Evolutionary conservation across 345 rosid species (phyloP).

Genomic region (Camelina hispida): DNA sequence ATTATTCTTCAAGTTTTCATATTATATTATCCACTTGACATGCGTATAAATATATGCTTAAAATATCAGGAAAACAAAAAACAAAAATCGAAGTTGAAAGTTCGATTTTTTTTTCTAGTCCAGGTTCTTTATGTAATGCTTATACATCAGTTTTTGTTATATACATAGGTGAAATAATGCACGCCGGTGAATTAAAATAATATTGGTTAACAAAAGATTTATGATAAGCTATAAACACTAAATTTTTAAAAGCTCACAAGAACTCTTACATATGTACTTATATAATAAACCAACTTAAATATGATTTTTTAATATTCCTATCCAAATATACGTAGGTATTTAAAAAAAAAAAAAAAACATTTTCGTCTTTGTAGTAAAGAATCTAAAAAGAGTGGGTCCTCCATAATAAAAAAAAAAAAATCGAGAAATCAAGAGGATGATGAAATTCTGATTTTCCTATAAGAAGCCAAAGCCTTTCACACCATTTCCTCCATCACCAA

Average conservation of each 20-base stretch:
- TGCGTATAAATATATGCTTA: background rate
- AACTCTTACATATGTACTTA: background rate
- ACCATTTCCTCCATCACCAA: conserved; percentile 36
- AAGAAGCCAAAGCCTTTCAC: conserved; percentile 37
- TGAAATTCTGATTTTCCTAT: conserved; percentile 36
- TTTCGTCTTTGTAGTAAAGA: conserved; percentile 3
- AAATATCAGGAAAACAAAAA: background rate
- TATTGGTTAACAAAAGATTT: background rate
- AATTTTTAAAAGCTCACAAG: conserved; percentile 1
- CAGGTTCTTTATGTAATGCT: background rate
- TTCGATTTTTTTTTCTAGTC: background rate
- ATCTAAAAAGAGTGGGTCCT: conserved; percentile 30
- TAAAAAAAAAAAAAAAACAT: background rate
- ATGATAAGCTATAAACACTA: conserved; percentile 1
- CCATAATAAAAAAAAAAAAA: conserved; percentile 6
- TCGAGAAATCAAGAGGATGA: conserved; percentile 3
- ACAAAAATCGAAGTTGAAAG: background rate
- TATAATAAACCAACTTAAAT: conserved; percentile 1
- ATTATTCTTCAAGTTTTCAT: background rate
- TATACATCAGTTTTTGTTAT: background rate
- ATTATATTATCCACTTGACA: conserved; percentile 31
- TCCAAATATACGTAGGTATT: background rate
- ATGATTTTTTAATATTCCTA: conserved; percentile 9
- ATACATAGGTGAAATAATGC: background rate
- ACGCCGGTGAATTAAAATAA: background rate